Evolutionary conservation across 352 stramenopile genomes (phyloP), one percentile per base, ranked within the genome.

Genomic region (Globisporangium nodosum): DNA sequence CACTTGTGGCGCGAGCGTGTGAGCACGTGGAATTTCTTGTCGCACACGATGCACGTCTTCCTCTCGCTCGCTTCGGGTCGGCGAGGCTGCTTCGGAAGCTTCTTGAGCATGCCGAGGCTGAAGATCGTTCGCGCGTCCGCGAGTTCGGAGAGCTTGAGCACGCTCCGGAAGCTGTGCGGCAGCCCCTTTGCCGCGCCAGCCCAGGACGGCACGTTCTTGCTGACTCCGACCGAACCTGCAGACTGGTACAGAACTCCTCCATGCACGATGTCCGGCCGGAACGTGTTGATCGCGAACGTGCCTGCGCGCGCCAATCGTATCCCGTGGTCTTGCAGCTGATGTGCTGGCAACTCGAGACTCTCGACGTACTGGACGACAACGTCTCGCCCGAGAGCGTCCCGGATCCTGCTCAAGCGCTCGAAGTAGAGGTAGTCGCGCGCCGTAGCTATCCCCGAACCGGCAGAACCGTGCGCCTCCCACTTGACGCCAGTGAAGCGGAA

Each of bases 401-500:
- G 20, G n/a, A 50, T 64, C 24, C 58, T 68, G 48, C 71, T 70
- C 49, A 71, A 60, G 60, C 65, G 68, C 50, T 76, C 70, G 52
- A 81, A 72, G 59, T 70, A 85, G 9, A 85, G 33, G 37, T 68
- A 71, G 39, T 78, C 70, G 21, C 70, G 71, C 66, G 24, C 69
- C 59, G 33, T 76, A 27, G 39, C 49, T 47, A 1, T 64, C 56
- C 39, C 40, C 4, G 40, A 46, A 2, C 49, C 33, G 2, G 73
- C 63, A 4, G 67, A 60, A 11, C 70, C 70, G 52, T 78, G 63
- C 18, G 65, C 67, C 21, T 60, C 60, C 65, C 73, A 81, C 53
- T 79, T 78, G 54, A 86, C 54, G 51, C 76, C 76, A 2, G 80
- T 69, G 42, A 79, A 86, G 42, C 64, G 71, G 52, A 76, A 77